Percentiles rank a stretch among this genome's conserved stretches.
phyloP scores from a whole-genome alignment of 768 basidiomycete genomes.

The Tubosaeta sp. region DNA sequence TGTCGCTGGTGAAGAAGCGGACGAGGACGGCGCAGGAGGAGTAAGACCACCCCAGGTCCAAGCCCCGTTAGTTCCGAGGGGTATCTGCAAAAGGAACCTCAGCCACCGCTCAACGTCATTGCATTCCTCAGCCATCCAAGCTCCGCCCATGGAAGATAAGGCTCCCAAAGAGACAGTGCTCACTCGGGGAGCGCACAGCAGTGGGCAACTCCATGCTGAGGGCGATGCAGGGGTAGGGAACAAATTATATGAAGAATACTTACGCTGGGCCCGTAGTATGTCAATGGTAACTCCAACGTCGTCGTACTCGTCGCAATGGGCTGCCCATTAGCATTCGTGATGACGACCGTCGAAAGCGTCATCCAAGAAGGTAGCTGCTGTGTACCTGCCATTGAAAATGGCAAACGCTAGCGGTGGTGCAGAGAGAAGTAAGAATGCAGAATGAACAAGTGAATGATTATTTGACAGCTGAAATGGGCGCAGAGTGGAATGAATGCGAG shows the following conservation, averaged over 20 bases:
- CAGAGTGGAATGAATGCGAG: slow-evolving; percentile 23
- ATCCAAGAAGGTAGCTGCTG: slow-evolving; percentile 75
- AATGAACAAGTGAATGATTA: slow-evolving; percentile 3
- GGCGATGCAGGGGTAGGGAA: background rate
- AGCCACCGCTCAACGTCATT: slow-evolving; percentile 11
- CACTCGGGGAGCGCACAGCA: background rate
- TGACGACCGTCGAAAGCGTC: slow-evolving; percentile 47
- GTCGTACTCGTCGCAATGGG: slow-evolving; percentile 56
- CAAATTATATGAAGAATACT: slow-evolving; percentile 30
- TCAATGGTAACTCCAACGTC: slow-evolving; percentile 63
- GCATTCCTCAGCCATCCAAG: slow-evolving; percentile 1
- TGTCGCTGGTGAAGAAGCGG: slow-evolving; percentile 23
- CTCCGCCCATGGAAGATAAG: background rate
- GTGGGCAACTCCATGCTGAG: background rate
- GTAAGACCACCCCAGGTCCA: slow-evolving; percentile 78
- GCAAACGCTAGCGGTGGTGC: slow-evolving; percentile 3
- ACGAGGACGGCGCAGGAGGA: slow-evolving; percentile 46
- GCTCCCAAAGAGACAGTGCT: background rate
- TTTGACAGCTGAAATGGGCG: slow-evolving; percentile 1
- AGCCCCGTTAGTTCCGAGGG: slow-evolving; percentile 54
- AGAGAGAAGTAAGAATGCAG: slow-evolving; percentile 8
- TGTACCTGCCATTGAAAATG: slow-evolving; percentile 36
- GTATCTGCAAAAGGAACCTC: slow-evolving; percentile 50
- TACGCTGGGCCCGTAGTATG: slow-evolving; percentile 81
- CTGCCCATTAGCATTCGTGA: slow-evolving; percentile 50